Base-by-base conservation (phyloP, 2,329 filamentous ascomycete genomes). In the Fusarium pilosicola region DNA sequence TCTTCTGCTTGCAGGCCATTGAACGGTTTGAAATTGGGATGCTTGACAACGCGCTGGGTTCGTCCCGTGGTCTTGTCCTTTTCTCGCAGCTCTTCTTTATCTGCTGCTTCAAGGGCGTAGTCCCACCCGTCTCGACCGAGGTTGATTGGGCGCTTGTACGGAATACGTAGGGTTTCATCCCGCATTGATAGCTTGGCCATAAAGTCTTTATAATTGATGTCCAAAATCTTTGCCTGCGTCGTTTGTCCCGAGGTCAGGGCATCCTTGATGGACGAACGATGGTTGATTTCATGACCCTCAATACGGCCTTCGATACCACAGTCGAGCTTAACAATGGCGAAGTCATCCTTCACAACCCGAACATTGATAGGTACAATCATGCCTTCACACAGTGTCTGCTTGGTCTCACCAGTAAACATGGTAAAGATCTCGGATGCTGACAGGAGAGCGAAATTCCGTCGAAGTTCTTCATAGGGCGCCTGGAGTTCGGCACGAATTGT, bases 331-430 rank as follows among this genome's bases (percentile, higher is more conserved):
- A 93, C 95, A 79, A 98, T 95, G 71, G 97, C 93, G 82, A 97
- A 97, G 78, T 97, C 94, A 66, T 96, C 93, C 80, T 96, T 96
- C 62, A 96, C 94, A 38, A 96, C 89, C 71, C 95, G 93, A 75
- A 98, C 92, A 59, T 93, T 93, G 71, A 97, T 93, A 1, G 96
- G 93, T 11, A 99, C 89, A 73, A 98, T 94, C 95, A 98, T 98
- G 75, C 93, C 94, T 78, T 96, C 93, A 59, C 90, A 90, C 15
- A 99, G 86, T 1, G 94, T 94, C 2, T 96, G 92, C 67, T 89
- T 88, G 2, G 94, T 98, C 83, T 99, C 96, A 66, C 96, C 96
- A 7, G 96, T 98, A 62, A 98, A 91, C 92, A 98, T 98, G 44
- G 95, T 96, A 83, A 98, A 99, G 68, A 97, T 90, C 75, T 97